These are phyloP conservation scores for Akanthomyces uredinophilus DNA, from an alignment of 2,329 filamentous ascomycete genomes.

Conservation along the genomic window DNA sequence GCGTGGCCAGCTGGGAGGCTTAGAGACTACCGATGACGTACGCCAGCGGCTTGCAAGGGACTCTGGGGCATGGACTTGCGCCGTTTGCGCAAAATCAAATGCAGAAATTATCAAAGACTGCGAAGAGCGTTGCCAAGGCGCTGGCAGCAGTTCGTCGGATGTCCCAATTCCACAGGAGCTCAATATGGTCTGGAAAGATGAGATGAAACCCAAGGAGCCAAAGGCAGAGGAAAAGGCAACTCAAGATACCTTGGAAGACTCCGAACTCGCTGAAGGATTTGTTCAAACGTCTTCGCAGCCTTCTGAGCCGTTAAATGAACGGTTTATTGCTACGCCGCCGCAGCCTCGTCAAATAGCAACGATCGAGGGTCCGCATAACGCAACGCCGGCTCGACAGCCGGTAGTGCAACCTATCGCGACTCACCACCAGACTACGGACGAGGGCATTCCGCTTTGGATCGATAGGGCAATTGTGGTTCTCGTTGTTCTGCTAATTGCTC, in stretches of 20 bases:
- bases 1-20: constrained; percentile 81
- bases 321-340: neutral
- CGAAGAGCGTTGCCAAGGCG: constrained; percentile 45
- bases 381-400: constrained; percentile 14
- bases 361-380: constrained; percentile 17
- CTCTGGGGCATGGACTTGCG: constrained; percentile 63
- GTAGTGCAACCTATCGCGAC: constrained; percentile 14
- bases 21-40: constrained; percentile 68
- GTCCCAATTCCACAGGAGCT: constrained; percentile 50
- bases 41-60: constrained; percentile 64
- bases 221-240: constrained; percentile 26
- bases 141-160: constrained; percentile 33
- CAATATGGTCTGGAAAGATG: constrained; percentile 67
- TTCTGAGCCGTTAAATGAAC: constrained; percentile 7
- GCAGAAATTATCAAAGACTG: constrained; percentile 68
- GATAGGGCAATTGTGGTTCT: constrained; percentile 75
- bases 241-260: constrained; percentile 30
- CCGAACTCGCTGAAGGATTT: constrained; percentile 53
- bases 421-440: constrained; percentile 21
- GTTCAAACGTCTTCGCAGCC: constrained; percentile 41
- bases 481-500: constrained; percentile 61
- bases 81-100: constrained; percentile 65
- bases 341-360: neutral
- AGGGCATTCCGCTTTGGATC: constrained; percentile 66
- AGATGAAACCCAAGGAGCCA: constrained; percentile 45